phyloP scores from a whole-genome alignment of 768 basidiomycete genomes.

The Mycena filopes region DNA sequence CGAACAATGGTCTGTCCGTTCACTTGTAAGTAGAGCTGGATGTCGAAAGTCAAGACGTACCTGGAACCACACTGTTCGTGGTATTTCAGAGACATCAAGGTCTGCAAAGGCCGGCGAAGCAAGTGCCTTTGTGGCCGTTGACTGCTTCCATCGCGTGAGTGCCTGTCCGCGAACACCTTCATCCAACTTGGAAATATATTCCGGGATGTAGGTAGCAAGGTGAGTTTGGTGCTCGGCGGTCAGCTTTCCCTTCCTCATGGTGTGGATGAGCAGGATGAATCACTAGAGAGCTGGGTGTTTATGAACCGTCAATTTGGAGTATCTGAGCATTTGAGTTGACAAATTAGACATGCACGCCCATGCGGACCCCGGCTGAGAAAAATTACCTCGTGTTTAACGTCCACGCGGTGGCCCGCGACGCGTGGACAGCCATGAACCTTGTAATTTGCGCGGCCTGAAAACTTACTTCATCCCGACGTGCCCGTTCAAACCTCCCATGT shows the following conservation, averaged over 20 bases:
- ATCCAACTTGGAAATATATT: conserved; percentile 3
- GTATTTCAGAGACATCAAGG: background rate
- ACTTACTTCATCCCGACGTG: no score
- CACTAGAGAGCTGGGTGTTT: no score
- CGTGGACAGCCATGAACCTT: no score
- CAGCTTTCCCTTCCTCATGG: background rate
- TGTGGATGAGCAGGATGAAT: background rate
- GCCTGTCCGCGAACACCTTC: background rate
- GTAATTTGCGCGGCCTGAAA: no score
- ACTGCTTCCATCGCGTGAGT: conserved; percentile 4
- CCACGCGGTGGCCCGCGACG: no score
- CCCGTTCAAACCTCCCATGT: no score
- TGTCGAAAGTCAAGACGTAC: background rate
- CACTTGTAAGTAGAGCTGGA: no score
- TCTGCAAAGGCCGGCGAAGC: background rate
- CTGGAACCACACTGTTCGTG: conserved; percentile 4
- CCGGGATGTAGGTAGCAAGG: background rate
- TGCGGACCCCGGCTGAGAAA: no score
- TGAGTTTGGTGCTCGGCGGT: background rate
- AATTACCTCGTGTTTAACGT: no score
- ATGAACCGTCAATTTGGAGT: no score
- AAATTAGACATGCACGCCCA: no score
- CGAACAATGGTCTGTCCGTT: conserved; percentile 14
- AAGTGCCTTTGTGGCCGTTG: background rate
- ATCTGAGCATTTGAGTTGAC: no score